Conservation (phyloP, 2,329 filamentous ascomycete species). For the Nemania diffusa region DNA sequence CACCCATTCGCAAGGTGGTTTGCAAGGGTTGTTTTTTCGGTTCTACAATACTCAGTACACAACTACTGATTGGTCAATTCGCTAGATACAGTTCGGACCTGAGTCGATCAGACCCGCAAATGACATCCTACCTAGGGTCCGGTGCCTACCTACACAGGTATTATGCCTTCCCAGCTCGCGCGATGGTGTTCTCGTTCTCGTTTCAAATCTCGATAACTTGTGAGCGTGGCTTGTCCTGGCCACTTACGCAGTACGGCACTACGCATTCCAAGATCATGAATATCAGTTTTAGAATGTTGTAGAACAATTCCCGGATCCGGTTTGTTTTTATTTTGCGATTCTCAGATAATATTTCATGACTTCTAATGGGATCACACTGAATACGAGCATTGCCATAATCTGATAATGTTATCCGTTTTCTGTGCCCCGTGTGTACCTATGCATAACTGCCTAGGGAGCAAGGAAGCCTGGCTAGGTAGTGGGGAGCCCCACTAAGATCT, state of each 20-base stretch:
- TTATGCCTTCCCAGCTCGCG: not conserved
- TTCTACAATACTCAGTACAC: not conserved
- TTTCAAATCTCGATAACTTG: slow-evolving; percentile 27
- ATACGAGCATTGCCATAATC: slow-evolving; percentile 22
- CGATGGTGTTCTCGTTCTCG: slow-evolving; percentile 15
- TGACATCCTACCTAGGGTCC: not conserved
- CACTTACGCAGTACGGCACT: not conserved
- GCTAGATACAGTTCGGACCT: not conserved
- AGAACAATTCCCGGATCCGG: not conserved
- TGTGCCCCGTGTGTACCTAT: not conserved
- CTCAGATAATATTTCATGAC: not conserved
- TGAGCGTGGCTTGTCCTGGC: slow-evolving; percentile 7
- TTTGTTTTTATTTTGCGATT: too few relatives aligned
- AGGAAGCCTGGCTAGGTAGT: slow-evolving; percentile 7
- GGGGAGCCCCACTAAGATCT: slow-evolving; percentile 19
- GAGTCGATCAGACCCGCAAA: slow-evolving; percentile 18
- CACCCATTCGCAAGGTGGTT: not conserved
- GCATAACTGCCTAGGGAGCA: not conserved
- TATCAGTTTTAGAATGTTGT: not conserved
- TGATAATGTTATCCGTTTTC: slow-evolving; percentile 15
- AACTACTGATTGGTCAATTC: slow-evolving; percentile 27
- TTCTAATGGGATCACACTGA: not conserved
- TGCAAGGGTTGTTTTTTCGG: not conserved
- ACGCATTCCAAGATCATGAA: not conserved
- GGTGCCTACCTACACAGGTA: not conserved